Conservation (phyloP, 2,329 filamentous ascomycete species). For the Aaosphaeria arxii region DNA sequence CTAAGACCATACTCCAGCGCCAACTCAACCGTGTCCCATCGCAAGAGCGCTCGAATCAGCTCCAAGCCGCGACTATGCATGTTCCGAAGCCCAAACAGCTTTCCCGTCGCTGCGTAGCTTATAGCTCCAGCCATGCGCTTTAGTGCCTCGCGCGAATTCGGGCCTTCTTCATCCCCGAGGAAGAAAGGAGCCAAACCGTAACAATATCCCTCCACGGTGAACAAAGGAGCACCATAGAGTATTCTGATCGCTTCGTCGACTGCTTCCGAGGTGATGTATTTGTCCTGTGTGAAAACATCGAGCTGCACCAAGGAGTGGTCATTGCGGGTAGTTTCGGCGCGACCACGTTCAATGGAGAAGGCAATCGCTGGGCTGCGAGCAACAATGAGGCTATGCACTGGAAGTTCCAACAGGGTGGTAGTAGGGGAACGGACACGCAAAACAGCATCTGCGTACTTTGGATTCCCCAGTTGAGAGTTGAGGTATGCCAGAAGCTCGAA, state of each 20-base stretch:
- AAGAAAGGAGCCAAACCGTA: conserved; percentile 28
- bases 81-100: conserved; percentile 54
- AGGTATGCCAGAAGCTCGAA: conserved; percentile 33
- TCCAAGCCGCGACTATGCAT: conserved; percentile 59
- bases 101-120: conserved; percentile 63
- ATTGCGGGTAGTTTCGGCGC: conserved; percentile 14
- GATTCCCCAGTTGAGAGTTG: conserved; percentile 30
- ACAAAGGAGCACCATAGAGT: conserved; percentile 34
- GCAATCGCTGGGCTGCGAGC: conserved; percentile 32
- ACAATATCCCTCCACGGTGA: conserved; percentile 22
- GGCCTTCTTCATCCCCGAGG: conserved; percentile 16
- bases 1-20: conserved; percentile 59
- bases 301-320: conserved; percentile 23
- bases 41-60: conserved; percentile 56
- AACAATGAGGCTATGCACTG: conserved; percentile 34
- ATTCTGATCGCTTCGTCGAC: conserved; percentile 34
- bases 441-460: conserved; percentile 35
- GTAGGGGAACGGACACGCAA: conserved; percentile 32
- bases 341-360: conserved; percentile 22
- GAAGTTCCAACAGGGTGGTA: conserved; percentile 25
- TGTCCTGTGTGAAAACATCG: conserved; percentile 24
- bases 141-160: conserved; percentile 25
- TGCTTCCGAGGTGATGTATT: conserved; percentile 25
- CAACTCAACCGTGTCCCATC: conserved; percentile 62
- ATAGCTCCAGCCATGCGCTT: conserved; percentile 42